These are phyloP conservation scores for Cyclanthera cordifolia DNA, from an alignment of 306 rosid genomes.

Conservation along the genomic window DNA sequence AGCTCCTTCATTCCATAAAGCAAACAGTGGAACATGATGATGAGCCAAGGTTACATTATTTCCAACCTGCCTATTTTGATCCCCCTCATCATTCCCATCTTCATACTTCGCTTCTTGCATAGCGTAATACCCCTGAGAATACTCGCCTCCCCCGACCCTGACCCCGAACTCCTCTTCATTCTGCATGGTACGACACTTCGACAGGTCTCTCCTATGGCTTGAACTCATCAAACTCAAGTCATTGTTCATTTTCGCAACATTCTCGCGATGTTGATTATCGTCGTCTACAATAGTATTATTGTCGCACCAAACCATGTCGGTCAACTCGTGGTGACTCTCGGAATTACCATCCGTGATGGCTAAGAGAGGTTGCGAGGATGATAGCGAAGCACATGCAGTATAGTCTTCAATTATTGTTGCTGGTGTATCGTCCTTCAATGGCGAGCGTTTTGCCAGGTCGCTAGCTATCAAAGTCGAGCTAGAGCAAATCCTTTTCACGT, in stretches of 20 bases:
- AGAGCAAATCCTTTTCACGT: conserved; percentile 95
- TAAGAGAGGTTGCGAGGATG: conserved; percentile 41
- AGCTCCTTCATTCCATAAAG: conserved; percentile 60
- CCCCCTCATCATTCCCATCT: conserved; percentile 40
- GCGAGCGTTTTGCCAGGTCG: conserved; percentile 73
- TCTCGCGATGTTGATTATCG: conserved; percentile 10
- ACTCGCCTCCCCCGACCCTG: conserved; percentile 32
- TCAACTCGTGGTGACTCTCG: conserved; percentile 45
- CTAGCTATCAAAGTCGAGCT: conserved; percentile 80
- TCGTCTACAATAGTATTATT: conserved; percentile 6
- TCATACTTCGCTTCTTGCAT: conserved; percentile 46
- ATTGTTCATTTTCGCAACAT: neutral
- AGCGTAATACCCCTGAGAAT: conserved; percentile 48
- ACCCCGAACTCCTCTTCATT: conserved; percentile 37
- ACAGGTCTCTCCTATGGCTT: conserved; percentile 19
- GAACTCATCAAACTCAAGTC: conserved; percentile 9
- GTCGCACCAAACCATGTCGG: conserved; percentile 61
- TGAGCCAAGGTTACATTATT: conserved; percentile 50
- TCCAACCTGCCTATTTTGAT: conserved; percentile 32
- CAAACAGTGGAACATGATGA: conserved; percentile 69
- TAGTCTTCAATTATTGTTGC: conserved; percentile 19
- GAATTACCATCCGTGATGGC: conserved; percentile 22
- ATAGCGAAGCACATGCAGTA: conserved; percentile 26
- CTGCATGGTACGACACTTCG: conserved; percentile 13
- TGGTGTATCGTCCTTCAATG: conserved; percentile 22